Percentiles rank a stretch among this genome's conserved stretches.
phyloP scores from a whole-genome alignment of 164 flowering plant genomes.

The Umbilicus rupestris region DNA sequence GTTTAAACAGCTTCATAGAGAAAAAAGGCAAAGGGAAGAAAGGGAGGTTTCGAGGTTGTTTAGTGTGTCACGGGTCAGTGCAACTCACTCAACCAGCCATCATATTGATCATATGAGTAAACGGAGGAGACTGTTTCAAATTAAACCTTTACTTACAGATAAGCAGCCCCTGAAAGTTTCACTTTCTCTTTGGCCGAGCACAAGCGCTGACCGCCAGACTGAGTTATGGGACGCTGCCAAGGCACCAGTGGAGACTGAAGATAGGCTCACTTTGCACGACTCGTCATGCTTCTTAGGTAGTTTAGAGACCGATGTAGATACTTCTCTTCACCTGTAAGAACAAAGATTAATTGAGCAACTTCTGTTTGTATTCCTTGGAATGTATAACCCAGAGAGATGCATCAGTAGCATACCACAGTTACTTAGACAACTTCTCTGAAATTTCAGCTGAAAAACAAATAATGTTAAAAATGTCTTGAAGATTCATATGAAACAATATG shows the following conservation, averaged over 20 bases:
- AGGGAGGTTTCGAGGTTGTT: slow-evolving; percentile 18
- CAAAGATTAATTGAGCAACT: background rate
- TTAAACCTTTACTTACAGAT: slow-evolving; percentile 11
- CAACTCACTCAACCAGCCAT: background rate
- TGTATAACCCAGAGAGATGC: too few relatives aligned
- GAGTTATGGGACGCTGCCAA: background rate
- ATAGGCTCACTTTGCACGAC: background rate
- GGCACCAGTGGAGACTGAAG: background rate
- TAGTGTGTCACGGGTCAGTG: background rate
- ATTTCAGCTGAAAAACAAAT: too few relatives aligned
- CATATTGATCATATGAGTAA: background rate
- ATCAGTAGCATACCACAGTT: too few relatives aligned
- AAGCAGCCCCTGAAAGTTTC: slow-evolving; percentile 6
- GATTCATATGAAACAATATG: too few relatives aligned
- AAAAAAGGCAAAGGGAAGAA: slow-evolving; percentile 31
- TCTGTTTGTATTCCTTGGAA: too few relatives aligned
- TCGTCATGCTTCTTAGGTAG: background rate
- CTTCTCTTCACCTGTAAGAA: slow-evolving; percentile 38
- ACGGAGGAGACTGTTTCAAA: slow-evolving; percentile 11
- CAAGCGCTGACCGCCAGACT: slow-evolving; percentile 8
- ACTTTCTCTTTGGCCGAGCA: slow-evolving; percentile 19
- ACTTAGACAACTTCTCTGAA: too few relatives aligned
- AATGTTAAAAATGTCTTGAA: too few relatives aligned
- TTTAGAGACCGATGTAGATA: slow-evolving; percentile 26
- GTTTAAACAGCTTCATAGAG: slow-evolving; percentile 31